A percentile compares a stretch with the other conserved stretches of the same genome.
Evolutionary conservation across 352 stramenopile species (phyloP).

Genomic region (Globisporangium nunn): DNA sequence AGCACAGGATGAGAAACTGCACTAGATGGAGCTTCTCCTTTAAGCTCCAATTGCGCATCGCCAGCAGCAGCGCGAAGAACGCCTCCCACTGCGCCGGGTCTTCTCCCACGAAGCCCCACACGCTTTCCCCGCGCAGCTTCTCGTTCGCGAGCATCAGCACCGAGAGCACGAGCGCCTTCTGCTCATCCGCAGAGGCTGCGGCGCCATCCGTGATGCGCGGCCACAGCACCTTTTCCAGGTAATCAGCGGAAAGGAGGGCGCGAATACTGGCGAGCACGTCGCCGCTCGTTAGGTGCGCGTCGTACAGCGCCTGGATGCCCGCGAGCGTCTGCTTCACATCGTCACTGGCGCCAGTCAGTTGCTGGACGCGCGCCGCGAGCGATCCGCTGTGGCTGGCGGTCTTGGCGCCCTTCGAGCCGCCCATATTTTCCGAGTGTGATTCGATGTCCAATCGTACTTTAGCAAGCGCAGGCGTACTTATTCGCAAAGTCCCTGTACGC

Average conservation of each 20-base stretch:
- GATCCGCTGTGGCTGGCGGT: neutral
- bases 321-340: slow-evolving; percentile 6
- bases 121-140: slow-evolving; percentile 4
- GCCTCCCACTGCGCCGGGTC: slow-evolving; percentile 21
- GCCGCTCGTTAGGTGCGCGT: slow-evolving; percentile 16
- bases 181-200: slow-evolving; percentile 11
- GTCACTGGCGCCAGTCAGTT: neutral
- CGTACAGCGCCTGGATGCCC: slow-evolving; percentile 29
- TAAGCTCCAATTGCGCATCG: slow-evolving; percentile 17
- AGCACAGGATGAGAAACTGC: slow-evolving; percentile 59
- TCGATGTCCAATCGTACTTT: neutral
- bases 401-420: neutral
- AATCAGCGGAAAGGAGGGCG: slow-evolving; percentile 18
- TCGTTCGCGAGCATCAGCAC: slow-evolving; percentile 38
- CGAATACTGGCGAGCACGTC: slow-evolving; percentile 21
- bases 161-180: slow-evolving; percentile 34
- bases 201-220: slow-evolving; percentile 17
- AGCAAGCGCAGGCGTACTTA: neutral
- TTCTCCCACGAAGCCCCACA: slow-evolving; percentile 11
- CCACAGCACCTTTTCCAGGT: slow-evolving; percentile 57
- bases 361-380: slow-evolving; percentile 6
- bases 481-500: neutral
- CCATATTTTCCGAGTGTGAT: neutral
- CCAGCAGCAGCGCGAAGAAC: slow-evolving; percentile 34
- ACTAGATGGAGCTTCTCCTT: slow-evolving; percentile 44